Evolutionary conservation across 169 alveolate genomes (phyloP).

Genomic region (Plasmodium coatneyi): DNA sequence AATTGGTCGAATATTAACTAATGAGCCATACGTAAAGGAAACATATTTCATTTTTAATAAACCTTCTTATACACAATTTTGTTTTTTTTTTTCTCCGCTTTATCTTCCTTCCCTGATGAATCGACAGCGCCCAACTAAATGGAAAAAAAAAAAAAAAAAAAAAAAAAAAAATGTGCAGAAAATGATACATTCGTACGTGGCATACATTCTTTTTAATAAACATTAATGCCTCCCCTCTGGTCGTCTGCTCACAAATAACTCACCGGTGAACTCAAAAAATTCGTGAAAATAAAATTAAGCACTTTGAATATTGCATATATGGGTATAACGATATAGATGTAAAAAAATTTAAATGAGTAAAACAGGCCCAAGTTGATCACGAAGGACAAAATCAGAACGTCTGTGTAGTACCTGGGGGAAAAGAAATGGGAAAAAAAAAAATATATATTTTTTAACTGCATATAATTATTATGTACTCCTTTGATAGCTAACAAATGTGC

Average conservation of each 20-base stretch:
- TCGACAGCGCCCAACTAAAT: constrained; percentile 9
- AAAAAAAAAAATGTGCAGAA: background rate
- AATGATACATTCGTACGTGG: background rate
- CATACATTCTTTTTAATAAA: background rate
- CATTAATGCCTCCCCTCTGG: background rate
- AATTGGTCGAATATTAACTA: background rate
- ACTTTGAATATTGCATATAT: constrained; percentile 44
- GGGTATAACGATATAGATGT: constrained; percentile 60
- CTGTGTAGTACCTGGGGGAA: constrained; percentile 53
- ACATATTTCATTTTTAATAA: constrained; percentile 16
- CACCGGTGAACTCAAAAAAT: constrained; percentile 70
- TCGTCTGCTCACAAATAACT: background rate
- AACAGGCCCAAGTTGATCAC: constrained; percentile 52
- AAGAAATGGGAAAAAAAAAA: constrained; percentile 3
- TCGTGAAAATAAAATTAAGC: constrained; percentile 43
- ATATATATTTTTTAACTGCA: background rate
- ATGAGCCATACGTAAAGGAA: background rate
- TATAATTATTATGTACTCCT: constrained; percentile 1
- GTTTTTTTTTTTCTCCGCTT: constrained; percentile 44
- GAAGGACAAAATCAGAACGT: constrained; percentile 59
- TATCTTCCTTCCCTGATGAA: constrained; percentile 20
- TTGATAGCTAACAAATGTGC: background rate
- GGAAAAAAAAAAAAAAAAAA: background rate
- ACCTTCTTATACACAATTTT: constrained; percentile 66
- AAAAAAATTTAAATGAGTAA: constrained; percentile 69